These are phyloP conservation scores for Candida hungchunana DNA, from an alignment of 805 yeast genomes.

Conservation along the genomic window DNA sequence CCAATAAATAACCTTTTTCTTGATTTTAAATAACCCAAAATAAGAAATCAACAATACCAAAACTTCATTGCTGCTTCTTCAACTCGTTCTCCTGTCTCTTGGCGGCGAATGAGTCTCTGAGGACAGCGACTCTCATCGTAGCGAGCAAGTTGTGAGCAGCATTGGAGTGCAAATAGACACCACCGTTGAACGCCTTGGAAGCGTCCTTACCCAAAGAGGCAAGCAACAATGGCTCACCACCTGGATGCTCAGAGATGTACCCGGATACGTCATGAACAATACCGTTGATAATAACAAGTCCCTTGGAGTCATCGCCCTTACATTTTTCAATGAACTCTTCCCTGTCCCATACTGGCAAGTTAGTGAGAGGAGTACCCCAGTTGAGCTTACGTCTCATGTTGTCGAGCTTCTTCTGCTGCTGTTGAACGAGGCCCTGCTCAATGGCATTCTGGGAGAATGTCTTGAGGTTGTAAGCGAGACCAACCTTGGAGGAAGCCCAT, in stretches of 20 bases:
- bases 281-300: slow-evolving; percentile 69
- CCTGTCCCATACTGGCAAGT: slow-evolving; percentile 73
- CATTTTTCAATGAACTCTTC: slow-evolving; percentile 43
- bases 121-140: slow-evolving; percentile 79
- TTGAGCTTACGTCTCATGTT: slow-evolving; percentile 54
- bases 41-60: neutral
- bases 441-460: slow-evolving; percentile 77
- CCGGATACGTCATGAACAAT: slow-evolving; percentile 72
- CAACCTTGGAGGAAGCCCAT: slow-evolving; percentile 55
- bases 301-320: slow-evolving; percentile 39
- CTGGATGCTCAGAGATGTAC: slow-evolving; percentile 76
- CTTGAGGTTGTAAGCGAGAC: slow-evolving; percentile 65
- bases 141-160: slow-evolving; percentile 84
- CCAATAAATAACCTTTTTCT: slow-evolving; percentile 3
- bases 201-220: slow-evolving; percentile 80
- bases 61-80: slow-evolving; percentile 15
- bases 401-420: slow-evolving; percentile 76
- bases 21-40: slow-evolving; percentile 4
- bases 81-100: slow-evolving; percentile 22
- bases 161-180: slow-evolving; percentile 79
- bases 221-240: slow-evolving; percentile 69
- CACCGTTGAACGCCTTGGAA: slow-evolving; percentile 82
- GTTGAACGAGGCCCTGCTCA: slow-evolving; percentile 78
- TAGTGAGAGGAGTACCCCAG: slow-evolving; percentile 71
- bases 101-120: slow-evolving; percentile 56